Evolutionary conservation across 768 basidiomycete species (phyloP), one percentile per base, ranked within the genome.

Genomic region (Lentinula sp.): DNA sequence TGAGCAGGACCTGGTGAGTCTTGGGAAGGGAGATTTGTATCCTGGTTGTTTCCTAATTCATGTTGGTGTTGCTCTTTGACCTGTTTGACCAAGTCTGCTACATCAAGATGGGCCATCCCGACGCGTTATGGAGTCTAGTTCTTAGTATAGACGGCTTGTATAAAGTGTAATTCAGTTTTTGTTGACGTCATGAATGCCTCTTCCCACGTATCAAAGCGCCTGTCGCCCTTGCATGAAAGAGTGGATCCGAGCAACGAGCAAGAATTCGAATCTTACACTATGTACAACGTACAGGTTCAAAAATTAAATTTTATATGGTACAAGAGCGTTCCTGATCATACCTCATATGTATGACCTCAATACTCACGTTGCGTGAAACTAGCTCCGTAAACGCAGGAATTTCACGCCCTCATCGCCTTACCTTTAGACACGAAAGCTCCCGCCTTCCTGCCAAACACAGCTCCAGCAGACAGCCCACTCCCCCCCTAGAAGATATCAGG

Each of bases 401-500:
- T 28, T 28, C 28, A 28, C 28, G 28, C 28, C 28, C 3, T 28
- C 28, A 28, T 28, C 3, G 28, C 28, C 55, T 18, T 23, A 43
- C 40, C 31, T 43, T 43, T 45, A 7, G 57, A 45, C 23, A 57
- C 62, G 7, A 31, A 48, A 9, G 18, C 23, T 16, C 62, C 62
- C 5, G 62, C 62, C 49, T 63, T 63, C 23, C 58, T 46, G 5
- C 63, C 63, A 51, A 60, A 64, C 7, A 59, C 60, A 11, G 60
- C 61, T 4, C 60, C 63, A 39, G 77, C 84, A 15, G 82, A 59
- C 10, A 63, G 40, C 42, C 62, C 84, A 61, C 72, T 72, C 31
- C 65, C 61, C 7, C 85, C 55, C 40, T 48, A n/a, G 2, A 2
- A 21, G 9, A 6, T 7, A 10, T 46, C 5, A 23, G 4, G 46